Conservation (phyloP, 2,329 filamentous ascomycete species). For the Fusarium sp. region DNA sequence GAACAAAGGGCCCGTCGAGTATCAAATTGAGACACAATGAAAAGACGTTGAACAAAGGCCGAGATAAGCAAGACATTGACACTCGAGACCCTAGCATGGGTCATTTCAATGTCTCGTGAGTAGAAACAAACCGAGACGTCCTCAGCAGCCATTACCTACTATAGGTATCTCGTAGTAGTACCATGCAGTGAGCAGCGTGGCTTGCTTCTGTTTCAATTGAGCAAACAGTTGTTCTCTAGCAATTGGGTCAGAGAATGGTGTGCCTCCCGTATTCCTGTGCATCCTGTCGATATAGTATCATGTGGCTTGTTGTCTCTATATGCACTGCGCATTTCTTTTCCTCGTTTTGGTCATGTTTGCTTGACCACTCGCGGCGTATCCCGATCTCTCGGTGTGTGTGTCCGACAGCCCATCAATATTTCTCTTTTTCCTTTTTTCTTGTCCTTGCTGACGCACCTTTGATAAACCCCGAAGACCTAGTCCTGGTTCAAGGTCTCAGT, state of each 20-base stretch:
- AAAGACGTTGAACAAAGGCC: constrained; percentile 6
- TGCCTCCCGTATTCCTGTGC: constrained; percentile 12
- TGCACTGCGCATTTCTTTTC: constrained; percentile 33
- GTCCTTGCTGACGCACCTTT: constrained; percentile 5
- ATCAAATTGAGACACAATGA: constrained; percentile 15
- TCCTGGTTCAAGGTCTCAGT: constrained; percentile 13
- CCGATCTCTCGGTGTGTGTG: background rate
- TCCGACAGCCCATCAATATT: background rate
- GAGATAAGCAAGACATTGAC: background rate
- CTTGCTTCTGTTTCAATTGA: constrained; percentile 5
- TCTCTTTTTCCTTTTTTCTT: constrained; percentile 6
- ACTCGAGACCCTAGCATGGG: background rate
- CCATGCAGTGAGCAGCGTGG: constrained; percentile 13
- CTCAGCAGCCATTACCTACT: background rate
- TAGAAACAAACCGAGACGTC: background rate
- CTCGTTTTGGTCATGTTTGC: constrained; percentile 2
- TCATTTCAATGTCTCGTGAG: background rate
- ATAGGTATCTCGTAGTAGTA: background rate
- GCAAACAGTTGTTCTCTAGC: background rate
- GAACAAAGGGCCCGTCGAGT: constrained; percentile 15
- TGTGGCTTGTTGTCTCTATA: constrained; percentile 7
- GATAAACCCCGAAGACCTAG: constrained; percentile 20
- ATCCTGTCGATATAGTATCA: background rate
- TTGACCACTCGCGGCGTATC: background rate
- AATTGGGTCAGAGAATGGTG: constrained; percentile 1